Conservation (phyloP, 768 basidiomycete species). For the Gloeophyllum trabeum region DNA sequence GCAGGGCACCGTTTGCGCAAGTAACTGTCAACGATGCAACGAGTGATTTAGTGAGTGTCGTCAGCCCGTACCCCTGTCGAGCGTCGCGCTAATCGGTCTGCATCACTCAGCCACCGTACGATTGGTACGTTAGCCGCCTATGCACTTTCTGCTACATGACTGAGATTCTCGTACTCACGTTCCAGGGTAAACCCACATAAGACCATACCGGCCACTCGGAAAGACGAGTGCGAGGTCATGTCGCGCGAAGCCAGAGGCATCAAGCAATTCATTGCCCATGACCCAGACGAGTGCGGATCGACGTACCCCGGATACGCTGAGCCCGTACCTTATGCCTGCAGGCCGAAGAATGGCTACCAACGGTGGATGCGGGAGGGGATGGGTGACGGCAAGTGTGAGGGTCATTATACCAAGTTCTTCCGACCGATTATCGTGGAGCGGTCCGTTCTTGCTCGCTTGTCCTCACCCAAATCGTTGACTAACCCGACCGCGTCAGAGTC, state of each 20-base stretch:
- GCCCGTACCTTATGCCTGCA: constrained; percentile 27
- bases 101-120: constrained; percentile 38
- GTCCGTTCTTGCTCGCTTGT: too few relatives aligned
- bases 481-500: too few relatives aligned
- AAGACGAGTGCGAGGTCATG: constrained; percentile 21
- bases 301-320: constrained; percentile 45
- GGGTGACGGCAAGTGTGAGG: constrained; percentile 26
- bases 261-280: constrained; percentile 27
- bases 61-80: too few relatives aligned
- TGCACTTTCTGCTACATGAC: background rate
- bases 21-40: constrained; percentile 59
- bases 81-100: too few relatives aligned
- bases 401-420: constrained; percentile 62
- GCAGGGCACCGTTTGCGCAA: constrained; percentile 44
- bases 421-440: too few relatives aligned
- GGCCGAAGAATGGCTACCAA: constrained; percentile 35
- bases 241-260: constrained; percentile 30
- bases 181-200: constrained; percentile 49
- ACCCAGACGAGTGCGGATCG: constrained; percentile 15
- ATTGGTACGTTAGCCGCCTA: constrained; percentile 38
- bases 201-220: constrained; percentile 20
- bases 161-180: too few relatives aligned
- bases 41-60: constrained; percentile 46
- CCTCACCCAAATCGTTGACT: too few relatives aligned
- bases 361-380: constrained; percentile 21